Evolutionary conservation across 352 stramenopile genomes (phyloP).

Genomic region (Saprolegnia diclina): DNA sequence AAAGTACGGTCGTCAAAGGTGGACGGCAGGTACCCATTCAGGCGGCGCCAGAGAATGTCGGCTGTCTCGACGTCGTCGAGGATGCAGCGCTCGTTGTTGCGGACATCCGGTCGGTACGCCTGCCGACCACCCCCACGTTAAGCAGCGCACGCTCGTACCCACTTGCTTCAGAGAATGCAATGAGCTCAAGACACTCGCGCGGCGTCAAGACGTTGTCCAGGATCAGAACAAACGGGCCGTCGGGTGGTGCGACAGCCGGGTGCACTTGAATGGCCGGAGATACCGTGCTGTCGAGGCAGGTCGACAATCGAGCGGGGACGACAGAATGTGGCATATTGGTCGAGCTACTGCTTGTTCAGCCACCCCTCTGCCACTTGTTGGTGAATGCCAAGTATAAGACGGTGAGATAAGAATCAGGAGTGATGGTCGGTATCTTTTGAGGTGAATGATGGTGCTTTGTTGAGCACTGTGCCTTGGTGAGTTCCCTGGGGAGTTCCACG

Average conservation of each 20-base stretch:
- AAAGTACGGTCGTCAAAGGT: not conserved
- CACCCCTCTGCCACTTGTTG: too few relatives aligned
- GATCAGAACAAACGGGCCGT: not conserved
- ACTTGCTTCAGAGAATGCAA: not conserved
- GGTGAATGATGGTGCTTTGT: too few relatives aligned
- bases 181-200: not conserved
- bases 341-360: too few relatives aligned
- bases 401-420: too few relatives aligned
- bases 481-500: too few relatives aligned
- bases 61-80: not conserved
- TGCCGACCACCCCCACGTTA: conserved; percentile 1
- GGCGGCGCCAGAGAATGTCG: not conserved
- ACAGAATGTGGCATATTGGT: too few relatives aligned
- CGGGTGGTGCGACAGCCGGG: not conserved
- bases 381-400: too few relatives aligned
- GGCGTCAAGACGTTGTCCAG: conserved; percentile 7
- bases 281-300: too few relatives aligned
- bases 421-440: too few relatives aligned
- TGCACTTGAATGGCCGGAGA: too few relatives aligned
- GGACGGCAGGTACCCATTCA: not conserved
- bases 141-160: conserved; percentile 5
- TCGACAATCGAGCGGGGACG: too few relatives aligned
- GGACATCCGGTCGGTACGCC: not conserved
- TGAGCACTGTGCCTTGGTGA: too few relatives aligned
- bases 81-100: conserved; percentile 14